Evolutionary conservation across 768 basidiomycete genomes (phyloP), one percentile per base, ranked within the genome.

Genomic region (Fomitopsis serialis): DNA sequence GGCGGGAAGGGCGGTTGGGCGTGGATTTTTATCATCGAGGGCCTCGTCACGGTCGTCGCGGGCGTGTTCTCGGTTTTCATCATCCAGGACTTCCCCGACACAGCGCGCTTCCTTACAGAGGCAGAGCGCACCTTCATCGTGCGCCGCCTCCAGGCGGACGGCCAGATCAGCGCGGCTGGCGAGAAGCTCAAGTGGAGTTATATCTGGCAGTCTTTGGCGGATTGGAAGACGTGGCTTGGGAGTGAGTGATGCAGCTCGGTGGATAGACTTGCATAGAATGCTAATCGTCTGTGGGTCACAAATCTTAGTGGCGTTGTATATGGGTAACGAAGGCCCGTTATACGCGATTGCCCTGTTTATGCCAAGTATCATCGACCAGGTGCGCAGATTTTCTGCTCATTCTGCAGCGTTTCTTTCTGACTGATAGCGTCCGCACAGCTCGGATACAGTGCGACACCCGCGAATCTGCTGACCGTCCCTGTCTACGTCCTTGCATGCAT

Each of bases 11-110:
- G 84, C 13, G 83, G 66, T 2, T 78, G 77, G 76, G 73, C 85
- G 22, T 88, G 85, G 86, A 87, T 88, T 61, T 87, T 89, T 77
- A 87, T 88, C 52, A 56, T 89, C 12, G 84, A 88, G 62, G 88
- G 87, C 17, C 68, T 89, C 34, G 70, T 70, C 11, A 89, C 89
- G 0, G 73, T 89, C 21, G 13, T 88, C n/a, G 85, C 84, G 8
- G 86, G 84, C 9, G 63, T 66, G 23, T 63, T 73, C 11, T 89
- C 87, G 1, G 90, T 82, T 70, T 91, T 78, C 76, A 80, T 91
- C 62, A 80, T 91, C 54, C 82, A 89, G 61, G 89, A 91, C 63
- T 91, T 91, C 69, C 89, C 89, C 3, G 87, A 91, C 59, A 86
- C 81, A 0, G 89, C 88, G 25, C 85, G 78, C 58, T 91, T 90